Conservation (phyloP, 1,139 yeast species). For the Yamadazyma spencermartinsiae region DNA sequence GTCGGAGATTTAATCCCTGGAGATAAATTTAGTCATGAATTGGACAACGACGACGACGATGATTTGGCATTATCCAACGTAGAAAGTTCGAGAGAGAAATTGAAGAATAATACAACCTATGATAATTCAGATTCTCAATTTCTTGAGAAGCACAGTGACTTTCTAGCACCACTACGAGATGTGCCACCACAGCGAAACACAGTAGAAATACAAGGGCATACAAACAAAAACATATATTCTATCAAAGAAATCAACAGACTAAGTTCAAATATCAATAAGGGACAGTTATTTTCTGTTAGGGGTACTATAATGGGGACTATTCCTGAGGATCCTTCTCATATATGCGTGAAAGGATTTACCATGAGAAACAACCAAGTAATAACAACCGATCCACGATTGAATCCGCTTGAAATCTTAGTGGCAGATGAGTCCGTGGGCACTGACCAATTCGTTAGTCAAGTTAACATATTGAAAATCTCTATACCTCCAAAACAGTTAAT, state of each 20-base stretch:
- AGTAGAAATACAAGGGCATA: too few species aligned
- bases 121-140: too few species aligned
- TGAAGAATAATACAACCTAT: too few species aligned
- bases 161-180: not conserved
- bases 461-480: slow-evolving; percentile 20
- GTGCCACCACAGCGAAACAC: too few species aligned
- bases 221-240: slow-evolving; percentile 2
- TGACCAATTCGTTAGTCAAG: slow-evolving; percentile 11
- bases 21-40: slow-evolving; percentile 16
- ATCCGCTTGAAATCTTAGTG: slow-evolving; percentile 25
- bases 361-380: slow-evolving; percentile 6
- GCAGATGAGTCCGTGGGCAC: slow-evolving; percentile 12
- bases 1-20: slow-evolving; percentile 17
- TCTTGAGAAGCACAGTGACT: slow-evolving; percentile 2
- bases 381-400: slow-evolving; percentile 25
- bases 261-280: slow-evolving; percentile 2
- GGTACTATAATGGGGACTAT: slow-evolving; percentile 22
- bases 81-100: too few species aligned
- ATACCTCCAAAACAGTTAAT: slow-evolving; percentile 19
- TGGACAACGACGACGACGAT: slow-evolving; percentile 10
- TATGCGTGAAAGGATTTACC: slow-evolving; percentile 27
- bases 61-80: not conserved
- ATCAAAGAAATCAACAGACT: slow-evolving; percentile 5
- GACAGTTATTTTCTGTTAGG: slow-evolving; percentile 17
- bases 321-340: slow-evolving; percentile 25